Percentiles rank a stretch among this genome's conserved stretches.
These are phyloP conservation scores for Neophaeococcomyces mojaviensis DNA, from an alignment of 2,329 filamentous ascomycete genomes.

Conservation along the genomic window DNA sequence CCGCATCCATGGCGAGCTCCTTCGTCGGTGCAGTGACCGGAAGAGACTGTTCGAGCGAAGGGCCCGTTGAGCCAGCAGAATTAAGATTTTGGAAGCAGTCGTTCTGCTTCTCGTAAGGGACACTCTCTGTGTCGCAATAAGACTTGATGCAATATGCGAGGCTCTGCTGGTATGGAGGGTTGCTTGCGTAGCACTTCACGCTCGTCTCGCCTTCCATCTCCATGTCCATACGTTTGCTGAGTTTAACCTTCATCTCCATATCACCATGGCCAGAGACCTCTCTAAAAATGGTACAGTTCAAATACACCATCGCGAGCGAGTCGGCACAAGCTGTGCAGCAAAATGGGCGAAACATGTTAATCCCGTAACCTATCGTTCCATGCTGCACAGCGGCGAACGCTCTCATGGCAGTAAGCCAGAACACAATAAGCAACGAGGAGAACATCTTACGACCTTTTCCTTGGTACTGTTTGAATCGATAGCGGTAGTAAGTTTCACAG, in stretches of 20 bases:
- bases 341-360: conserved; percentile 24
- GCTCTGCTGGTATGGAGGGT: conserved; percentile 24
- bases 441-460: too few species aligned
- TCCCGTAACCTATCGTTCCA: conserved; percentile 27
- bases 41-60: conserved; percentile 24
- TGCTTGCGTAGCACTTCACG: conserved; percentile 26
- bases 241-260: conserved; percentile 21
- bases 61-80: conserved; percentile 17
- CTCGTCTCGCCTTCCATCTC: conserved; percentile 17
- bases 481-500: too few species aligned
- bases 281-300: conserved; percentile 26
- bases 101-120: conserved; percentile 14
- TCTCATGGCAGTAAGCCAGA: too few species aligned
- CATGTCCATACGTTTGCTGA: conserved; percentile 17
- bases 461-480: too few species aligned
- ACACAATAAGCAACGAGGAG: too few species aligned
- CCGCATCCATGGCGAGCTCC: conserved; percentile 22
- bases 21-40: conserved; percentile 17
- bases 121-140: conserved; percentile 21
- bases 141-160: conserved; percentile 26
- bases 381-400: conserved; percentile 11
- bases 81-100: conserved; percentile 25
- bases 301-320: conserved; percentile 22
- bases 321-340: conserved; percentile 26
- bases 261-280: conserved; percentile 9